These are phyloP conservation scores for Austroboletus novae-zelandiae DNA, from an alignment of 1,284 basidiomycete species.

Conservation along the genomic window DNA sequence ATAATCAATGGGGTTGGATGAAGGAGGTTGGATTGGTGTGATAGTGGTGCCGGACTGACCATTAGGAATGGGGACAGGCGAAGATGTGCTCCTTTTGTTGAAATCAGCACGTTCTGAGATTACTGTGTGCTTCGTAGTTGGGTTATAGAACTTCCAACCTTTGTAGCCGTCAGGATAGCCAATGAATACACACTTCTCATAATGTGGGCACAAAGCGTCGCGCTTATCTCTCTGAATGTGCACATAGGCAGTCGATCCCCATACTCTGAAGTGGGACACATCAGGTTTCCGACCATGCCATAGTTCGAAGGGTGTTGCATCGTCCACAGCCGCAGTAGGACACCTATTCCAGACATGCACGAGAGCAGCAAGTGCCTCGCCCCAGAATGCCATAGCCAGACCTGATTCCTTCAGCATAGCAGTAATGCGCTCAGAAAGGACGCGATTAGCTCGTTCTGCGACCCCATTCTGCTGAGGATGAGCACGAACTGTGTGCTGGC, in stretches of 20 bases:
- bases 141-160: too few species aligned
- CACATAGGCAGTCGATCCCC: constrained; percentile 30
- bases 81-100: too few species aligned
- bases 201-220: too few species aligned
- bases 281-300: constrained; percentile 26
- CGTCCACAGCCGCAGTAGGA: not conserved
- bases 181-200: too few species aligned
- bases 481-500: not conserved
- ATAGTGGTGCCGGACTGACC: too few species aligned
- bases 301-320: constrained; percentile 14
- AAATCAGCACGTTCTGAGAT: too few species aligned
- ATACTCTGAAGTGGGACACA: constrained; percentile 28
- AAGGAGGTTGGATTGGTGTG: too few species aligned
- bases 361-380: not conserved
- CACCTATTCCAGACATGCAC: not conserved
- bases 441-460: not conserved
- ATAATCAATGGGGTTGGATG: too few species aligned
- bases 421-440: not conserved
- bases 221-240: too few species aligned
- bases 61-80: too few species aligned
- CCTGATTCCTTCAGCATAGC: not conserved
- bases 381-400: not conserved
- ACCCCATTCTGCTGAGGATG: not conserved
- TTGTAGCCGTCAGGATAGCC: too few species aligned
- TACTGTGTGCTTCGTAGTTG: too few species aligned